phyloP scores from a whole-genome alignment of 2,329 filamentous ascomycete species.

The Exophiala calicioides region DNA sequence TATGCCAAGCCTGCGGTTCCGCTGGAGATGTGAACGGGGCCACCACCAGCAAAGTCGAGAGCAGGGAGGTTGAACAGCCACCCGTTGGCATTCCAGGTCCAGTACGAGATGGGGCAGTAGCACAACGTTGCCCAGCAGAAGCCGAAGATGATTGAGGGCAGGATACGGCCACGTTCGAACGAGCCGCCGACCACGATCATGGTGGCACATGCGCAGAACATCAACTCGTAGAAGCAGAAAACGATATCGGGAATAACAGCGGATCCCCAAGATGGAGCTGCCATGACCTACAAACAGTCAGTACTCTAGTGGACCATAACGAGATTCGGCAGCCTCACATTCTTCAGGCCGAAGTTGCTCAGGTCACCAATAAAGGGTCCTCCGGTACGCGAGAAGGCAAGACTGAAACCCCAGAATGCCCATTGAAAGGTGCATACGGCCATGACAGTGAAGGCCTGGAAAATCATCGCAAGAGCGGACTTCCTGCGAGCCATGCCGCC shows the following conservation, averaged over 20 bases:
- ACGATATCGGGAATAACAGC: constrained; percentile 63
- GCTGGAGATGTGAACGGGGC: constrained; percentile 73
- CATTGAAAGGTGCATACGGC: constrained; percentile 53
- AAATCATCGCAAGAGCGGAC: constrained; percentile 62
- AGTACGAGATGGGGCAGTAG: constrained; percentile 70
- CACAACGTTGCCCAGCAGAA: constrained; percentile 72
- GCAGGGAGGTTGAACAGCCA: constrained; percentile 70
- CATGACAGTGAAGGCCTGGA: constrained; percentile 62
- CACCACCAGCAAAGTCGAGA: constrained; percentile 74
- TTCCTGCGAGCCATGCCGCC: constrained; percentile 64
- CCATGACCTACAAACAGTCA: constrained; percentile 32
- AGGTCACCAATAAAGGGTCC: constrained; percentile 65
- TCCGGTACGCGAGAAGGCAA: constrained; percentile 62
- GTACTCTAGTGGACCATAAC: neutral
- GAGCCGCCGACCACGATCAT: constrained; percentile 67
- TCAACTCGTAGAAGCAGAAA: constrained; percentile 66
- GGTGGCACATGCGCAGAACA: constrained; percentile 58
- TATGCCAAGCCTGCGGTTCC: constrained; percentile 72
- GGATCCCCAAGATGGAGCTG: constrained; percentile 61
- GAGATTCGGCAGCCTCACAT: constrained; percentile 72
- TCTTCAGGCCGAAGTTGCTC: constrained; percentile 61
- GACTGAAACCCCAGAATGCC: constrained; percentile 67
- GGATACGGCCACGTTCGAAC: constrained; percentile 64
- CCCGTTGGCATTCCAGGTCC: constrained; percentile 74
- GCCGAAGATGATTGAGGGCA: constrained; percentile 67